Evolutionary conservation across 306 rosid genomes (phyloP), one percentile per base, ranked within the genome.

Genomic region (Vigna hirtella): DNA sequence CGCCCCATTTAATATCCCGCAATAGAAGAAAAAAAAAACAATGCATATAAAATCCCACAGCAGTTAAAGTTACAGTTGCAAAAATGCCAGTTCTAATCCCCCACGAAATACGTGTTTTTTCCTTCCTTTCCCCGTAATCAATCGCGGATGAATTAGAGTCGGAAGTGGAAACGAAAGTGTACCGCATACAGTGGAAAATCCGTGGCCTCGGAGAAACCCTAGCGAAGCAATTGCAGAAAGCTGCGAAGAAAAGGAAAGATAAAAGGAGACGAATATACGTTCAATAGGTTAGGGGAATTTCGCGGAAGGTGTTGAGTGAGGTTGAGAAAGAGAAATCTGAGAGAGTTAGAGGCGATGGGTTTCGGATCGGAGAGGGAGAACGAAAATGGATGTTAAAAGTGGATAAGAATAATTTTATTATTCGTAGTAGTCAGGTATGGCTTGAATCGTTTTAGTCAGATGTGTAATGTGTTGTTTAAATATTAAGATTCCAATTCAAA

Each of bases 141-240:
- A 85, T 71, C 80, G 68, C 16, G 58, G 43, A 66, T 17, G 11
- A 52, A 70, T 40, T 5, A 58, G 28, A 72, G 65, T 56, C 18
- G 63, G 6, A 68, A 77, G 76, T 70, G 66, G 40, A 36, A 63
- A 22, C 17, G 53, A 50, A 32, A 58, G 62, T 18, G 72, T 12
- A 67, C 77, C 63, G 14, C 48, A 42, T 32, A 49, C 17, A 26
- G 14, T 11, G 12, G 61, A n/a, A 52, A 65, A 71, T 34, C 45
- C 77, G 91, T 78, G 72, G 91, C 89, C 84, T 80, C 76, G 81
- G 32, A 73, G 84, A 85, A 87, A 91, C 93, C 96, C 93, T 89
- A 87, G 81, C 20, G 56, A 13, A 57, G 63, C 72, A 76, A 77
- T 78, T 65, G 63, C 71, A 49, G 59, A 59, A 50, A 74, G 78